Evolutionary conservation across 2,329 filamentous ascomycete genomes (phyloP).

Genomic region (Botryotinia globosa): DNA sequence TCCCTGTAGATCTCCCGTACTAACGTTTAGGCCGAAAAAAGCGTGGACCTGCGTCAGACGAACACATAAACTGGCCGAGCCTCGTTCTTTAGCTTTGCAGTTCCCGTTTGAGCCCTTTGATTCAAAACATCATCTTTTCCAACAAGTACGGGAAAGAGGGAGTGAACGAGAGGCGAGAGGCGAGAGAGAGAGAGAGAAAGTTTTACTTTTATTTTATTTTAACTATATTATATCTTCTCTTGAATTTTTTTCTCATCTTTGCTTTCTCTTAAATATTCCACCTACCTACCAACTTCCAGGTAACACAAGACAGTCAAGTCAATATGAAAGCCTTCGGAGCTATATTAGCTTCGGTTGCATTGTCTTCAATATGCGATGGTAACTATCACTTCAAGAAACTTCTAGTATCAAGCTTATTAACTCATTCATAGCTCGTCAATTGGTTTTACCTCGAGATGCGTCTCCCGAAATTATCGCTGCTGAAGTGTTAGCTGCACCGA

Average conservation of each 20-base stretch:
- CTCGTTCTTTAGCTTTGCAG: not conserved
- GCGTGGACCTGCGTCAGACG: conserved; percentile 9
- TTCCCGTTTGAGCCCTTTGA: not conserved
- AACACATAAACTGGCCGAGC: conserved; percentile 3
- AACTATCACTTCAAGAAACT: not conserved
- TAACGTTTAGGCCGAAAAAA: not conserved
- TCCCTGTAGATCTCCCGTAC: conserved; percentile 16
- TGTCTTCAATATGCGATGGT: conserved; percentile 19
- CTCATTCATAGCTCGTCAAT: conserved; percentile 38
- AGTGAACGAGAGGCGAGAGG: not conserved
- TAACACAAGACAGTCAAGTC: not conserved
- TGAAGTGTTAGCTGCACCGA: conserved; percentile 29
- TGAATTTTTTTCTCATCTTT: not conserved
- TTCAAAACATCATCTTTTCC: not conserved
- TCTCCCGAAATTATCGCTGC: conserved; percentile 30
- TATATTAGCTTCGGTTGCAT: conserved; percentile 1
- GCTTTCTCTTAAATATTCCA: not conserved
- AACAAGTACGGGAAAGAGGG: not conserved
- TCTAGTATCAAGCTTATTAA: not conserved
- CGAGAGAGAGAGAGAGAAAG: not conserved
- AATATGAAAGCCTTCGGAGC: conserved; percentile 17
- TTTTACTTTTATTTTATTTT: not conserved
- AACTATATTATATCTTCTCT: not conserved
- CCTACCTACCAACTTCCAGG: not conserved
- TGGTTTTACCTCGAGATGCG: conserved; percentile 28